Base-by-base conservation (phyloP, 1,284 basidiomycete genomes). In the Amylostereum areolatum region DNA sequence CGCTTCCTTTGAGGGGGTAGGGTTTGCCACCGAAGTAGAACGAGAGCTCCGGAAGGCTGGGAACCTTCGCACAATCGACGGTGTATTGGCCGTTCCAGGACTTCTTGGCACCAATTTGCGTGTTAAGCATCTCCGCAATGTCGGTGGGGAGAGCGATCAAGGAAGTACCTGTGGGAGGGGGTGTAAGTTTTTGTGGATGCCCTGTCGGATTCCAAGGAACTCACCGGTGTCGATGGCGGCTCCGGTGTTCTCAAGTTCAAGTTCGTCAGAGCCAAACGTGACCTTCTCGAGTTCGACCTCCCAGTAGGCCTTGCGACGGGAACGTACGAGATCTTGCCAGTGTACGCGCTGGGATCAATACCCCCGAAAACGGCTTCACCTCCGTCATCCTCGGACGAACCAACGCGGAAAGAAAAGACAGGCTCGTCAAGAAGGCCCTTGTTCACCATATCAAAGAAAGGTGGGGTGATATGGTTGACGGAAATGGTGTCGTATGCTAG, bases 261-360 rank as follows among this genome's bases (percentile, higher is more conserved):
- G 78, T 44, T 75, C 78, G 47, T 96, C 95, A 46, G 86, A 78
- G 50, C 93, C 95, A 53, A 97, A 94, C 5, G 72, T 64, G 51
- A 97, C 80, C 66, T 85, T 85, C 70, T 92, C 78, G 28, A 99
- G 83, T 67, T 95, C 93, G 50, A 98, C 92, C 67, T 97, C 92
- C 97, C 97, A 99, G 75, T 99, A 99, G 5, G 94, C 97, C 77
- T 92, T 94, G 63, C 94, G 84, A 62, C 95, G 49, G 97, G 96
- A 29, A 90, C 92, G 62, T 98, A 99, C 40, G 70, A 66, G 54
- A 99, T 80, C 65, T 87, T 77, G 67, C 96, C 97, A 11, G 70
- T 79, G 75, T 89, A 98, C 48, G 91, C 89, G 35, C 61, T 62
- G 29, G 73, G 54, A 68, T 99, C 95, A 55, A 97, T 80, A 46